Evolutionary conservation across 1,284 basidiomycete genomes (phyloP), one percentile per base, ranked within the genome.

Genomic region (Ceratobasidium sp.): DNA sequence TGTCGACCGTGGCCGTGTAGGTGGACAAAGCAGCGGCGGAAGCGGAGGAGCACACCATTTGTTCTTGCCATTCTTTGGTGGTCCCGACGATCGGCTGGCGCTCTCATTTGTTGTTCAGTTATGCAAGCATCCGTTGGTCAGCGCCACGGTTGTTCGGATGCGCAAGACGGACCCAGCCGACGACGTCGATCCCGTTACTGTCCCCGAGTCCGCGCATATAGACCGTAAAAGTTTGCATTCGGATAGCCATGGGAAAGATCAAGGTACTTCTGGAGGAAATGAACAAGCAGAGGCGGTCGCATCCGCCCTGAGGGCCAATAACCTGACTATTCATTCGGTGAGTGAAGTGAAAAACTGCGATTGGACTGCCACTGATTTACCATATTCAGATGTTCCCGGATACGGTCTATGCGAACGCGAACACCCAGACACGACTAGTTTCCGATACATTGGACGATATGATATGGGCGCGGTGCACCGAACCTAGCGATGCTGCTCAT

Each of bases 41-140:
- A 74, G 74, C 73, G 75, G 52, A 54, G 75, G 78, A 22, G 35
- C 42, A 13, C 79, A 81, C 69, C 82, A 84, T 70, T 75, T 86
- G 69, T 79, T 84, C 73, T 73, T 85, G 32, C 81, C 81, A 3
- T 86, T 86, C 78, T 82, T 84, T 74, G 85, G 84, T 29, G 85
- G 85, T 0, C 79, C 83, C 0, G 85, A 86, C 72, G 85, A 85
- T 74, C 79, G 85, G 15, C 79, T 83, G n/a, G 83, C 84, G 2
- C 77, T 86, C 7, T 75, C 78, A 53, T 77, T 84, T 53, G 79
- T 82, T 13, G 76, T 81, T 1, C 83, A 84, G 73, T 76, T 84
- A n/a, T 82, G 82, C 69, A 47, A 52, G 31, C 65, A 62, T 17
- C 52, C 74, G 2, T 78, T 80, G 69, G 78, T 83, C 13, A 77